Percentiles rank a stretch among this genome's conserved stretches.
Evolutionary conservation across 129 eudicot genomes (phyloP).

Genomic region (Chrysanthemum lavandulifolium): DNA sequence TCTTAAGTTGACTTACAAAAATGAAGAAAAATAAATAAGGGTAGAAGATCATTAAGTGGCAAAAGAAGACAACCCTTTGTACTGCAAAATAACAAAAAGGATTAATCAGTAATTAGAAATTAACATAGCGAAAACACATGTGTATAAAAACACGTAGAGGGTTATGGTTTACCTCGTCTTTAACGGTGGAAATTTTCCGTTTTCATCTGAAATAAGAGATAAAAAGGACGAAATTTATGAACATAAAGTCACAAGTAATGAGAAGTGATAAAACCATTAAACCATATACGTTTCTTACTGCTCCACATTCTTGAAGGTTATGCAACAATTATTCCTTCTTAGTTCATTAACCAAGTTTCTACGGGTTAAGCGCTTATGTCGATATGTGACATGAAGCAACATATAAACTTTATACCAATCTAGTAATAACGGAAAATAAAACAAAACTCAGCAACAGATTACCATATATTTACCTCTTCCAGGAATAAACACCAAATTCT

Average conservation of each 20-base stretch:
- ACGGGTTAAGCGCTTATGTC: not conserved
- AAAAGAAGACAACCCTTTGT: slow-evolving; percentile 52
- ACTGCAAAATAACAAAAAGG: slow-evolving; percentile 50
- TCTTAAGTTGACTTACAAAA: slow-evolving; percentile 16
- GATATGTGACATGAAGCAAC: not conserved
- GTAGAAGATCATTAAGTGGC: slow-evolving; percentile 9
- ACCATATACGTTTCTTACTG: not conserved
- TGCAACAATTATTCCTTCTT: not conserved
- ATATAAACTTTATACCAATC: not conserved
- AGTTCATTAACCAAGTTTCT: too few species aligned
- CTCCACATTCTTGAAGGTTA: not conserved
- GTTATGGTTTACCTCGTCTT: slow-evolving; percentile 41
- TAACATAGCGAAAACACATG: not conserved
- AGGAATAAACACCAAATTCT: slow-evolving; percentile 62
- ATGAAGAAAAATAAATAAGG: not conserved
- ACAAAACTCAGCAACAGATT: not conserved
- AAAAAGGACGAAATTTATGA: not conserved
- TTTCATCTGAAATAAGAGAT: slow-evolving; percentile 61
- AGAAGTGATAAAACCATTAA: not conserved
- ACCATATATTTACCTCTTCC: slow-evolving; percentile 49
- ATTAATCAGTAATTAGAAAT: slow-evolving; percentile 30
- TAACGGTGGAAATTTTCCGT: slow-evolving; percentile 69
- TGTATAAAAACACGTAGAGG: not conserved
- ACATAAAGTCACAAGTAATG: not conserved
- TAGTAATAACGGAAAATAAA: not conserved